Percentiles rank a stretch among this genome's conserved stretches.
These are phyloP conservation scores for Coniochaeta sp. DNA, from an alignment of 2,329 filamentous ascomycete species.

Conservation along the genomic window DNA sequence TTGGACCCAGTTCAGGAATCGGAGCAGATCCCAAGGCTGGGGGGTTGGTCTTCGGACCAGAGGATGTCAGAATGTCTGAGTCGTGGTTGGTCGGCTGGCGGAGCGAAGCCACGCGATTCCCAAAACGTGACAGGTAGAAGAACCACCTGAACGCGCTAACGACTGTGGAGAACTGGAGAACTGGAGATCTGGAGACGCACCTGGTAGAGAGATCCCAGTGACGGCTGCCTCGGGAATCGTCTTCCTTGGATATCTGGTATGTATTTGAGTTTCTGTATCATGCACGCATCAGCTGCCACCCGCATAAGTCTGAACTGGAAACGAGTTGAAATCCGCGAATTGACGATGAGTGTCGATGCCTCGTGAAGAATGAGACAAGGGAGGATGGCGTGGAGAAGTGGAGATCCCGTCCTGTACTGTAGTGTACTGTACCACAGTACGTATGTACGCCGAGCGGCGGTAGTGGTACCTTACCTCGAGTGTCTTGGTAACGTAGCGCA, in stretches of 20 bases:
- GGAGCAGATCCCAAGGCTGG: background rate
- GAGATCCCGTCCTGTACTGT: background rate
- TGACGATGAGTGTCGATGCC: background rate
- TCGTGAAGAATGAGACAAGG: background rate
- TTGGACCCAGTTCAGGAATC: background rate
- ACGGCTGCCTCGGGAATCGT: background rate
- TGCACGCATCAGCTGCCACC: background rate
- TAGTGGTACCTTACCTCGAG: background rate
- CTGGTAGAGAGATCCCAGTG: too few relatives aligned
- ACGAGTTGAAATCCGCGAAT: background rate
- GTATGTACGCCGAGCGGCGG: background rate
- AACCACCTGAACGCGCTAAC: background rate
- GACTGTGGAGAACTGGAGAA: background rate
- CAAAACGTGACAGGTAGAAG: background rate
- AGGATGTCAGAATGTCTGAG: constrained; percentile 18
- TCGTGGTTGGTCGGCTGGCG: constrained; percentile 9
- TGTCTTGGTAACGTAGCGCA: background rate
- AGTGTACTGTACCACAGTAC: too few relatives aligned
- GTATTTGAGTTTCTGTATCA: background rate
- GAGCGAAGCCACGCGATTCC: constrained; percentile 4
- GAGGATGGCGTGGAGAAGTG: background rate
- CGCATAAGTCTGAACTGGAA: background rate
- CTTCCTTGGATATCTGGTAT: too few relatives aligned
- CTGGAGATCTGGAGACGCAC: too few relatives aligned
- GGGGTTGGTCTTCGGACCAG: constrained; percentile 13